A percentile compares a stretch with the other conserved stretches of the same genome.
phyloP scores from a whole-genome alignment of 176 grass and related monocot genomes.

The Lolium multiflorum region DNA sequence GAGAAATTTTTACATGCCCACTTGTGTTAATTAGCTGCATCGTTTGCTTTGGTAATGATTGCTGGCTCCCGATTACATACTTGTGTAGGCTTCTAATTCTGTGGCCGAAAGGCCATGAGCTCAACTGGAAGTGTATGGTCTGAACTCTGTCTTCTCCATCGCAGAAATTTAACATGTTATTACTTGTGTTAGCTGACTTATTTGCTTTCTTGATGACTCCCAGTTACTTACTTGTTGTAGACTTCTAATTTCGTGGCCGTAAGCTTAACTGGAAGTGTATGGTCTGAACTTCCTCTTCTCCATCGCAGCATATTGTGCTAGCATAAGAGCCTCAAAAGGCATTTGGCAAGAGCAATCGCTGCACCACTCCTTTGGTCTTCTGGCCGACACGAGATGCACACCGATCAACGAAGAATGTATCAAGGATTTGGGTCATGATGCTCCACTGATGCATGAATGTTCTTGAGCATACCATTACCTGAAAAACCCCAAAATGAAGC shows the following conservation, averaged over 20 bases:
- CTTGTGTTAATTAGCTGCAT: not conserved
- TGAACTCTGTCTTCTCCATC: not conserved
- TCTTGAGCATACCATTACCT: too few species aligned
- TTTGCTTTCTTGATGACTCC: not conserved
- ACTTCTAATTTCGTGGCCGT: not conserved
- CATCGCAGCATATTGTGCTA: too few species aligned
- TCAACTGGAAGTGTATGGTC: not conserved
- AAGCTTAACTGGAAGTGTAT: not conserved
- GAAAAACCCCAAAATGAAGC: too few species aligned
- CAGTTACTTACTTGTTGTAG: too few species aligned
- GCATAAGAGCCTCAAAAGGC: too few species aligned
- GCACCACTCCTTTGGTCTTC: not conserved
- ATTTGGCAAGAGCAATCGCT: not conserved
- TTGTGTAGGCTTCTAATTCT: too few species aligned
- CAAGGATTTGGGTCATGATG: not conserved
- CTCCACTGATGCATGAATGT: not conserved
- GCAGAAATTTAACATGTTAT: conserved; percentile 27
- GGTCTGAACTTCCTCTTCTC: not conserved
- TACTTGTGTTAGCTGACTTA: not conserved
- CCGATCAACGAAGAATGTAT: not conserved
- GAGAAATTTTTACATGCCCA: conserved; percentile 32
- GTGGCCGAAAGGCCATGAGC: not conserved
- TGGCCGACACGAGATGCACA: not conserved
- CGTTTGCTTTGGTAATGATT: not conserved
- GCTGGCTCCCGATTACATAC: not conserved